Percentiles rank a stretch among this genome's conserved stretches.
These are phyloP conservation scores for Xylona heveae DNA, from an alignment of 495 filamentous ascomycete genomes.

Conservation along the genomic window DNA sequence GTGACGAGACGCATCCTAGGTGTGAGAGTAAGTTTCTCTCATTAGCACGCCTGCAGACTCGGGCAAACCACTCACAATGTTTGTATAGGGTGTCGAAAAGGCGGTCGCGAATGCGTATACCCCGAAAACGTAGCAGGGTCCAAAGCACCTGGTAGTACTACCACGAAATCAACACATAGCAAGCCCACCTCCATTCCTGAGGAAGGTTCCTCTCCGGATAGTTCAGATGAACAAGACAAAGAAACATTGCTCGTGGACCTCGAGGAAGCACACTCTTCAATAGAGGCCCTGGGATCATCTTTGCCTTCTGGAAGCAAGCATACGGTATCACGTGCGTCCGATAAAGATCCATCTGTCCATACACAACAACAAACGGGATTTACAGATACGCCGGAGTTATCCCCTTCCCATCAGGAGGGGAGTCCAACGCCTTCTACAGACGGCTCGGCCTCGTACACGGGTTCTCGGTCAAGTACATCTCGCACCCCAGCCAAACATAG, in stretches of 20 bases:
- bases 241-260: too few species aligned
- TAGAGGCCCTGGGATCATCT: constrained; percentile 22
- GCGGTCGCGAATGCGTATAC: constrained; percentile 65
- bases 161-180: constrained; percentile 8
- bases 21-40: constrained; percentile 49
- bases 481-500: constrained; percentile 10
- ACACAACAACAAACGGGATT: too few species aligned
- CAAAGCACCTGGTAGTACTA: constrained; percentile 17
- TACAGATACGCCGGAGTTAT: too few species aligned
- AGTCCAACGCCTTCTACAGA: constrained; percentile 15
- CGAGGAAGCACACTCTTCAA: too few species aligned
- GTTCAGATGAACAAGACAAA: too few species aligned
- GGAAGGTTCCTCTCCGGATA: too few species aligned
- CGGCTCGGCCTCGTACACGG: constrained; percentile 7
- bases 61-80: constrained; percentile 7
- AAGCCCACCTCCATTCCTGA: too few species aligned
- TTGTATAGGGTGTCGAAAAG: constrained; percentile 32
- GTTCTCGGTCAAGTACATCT: constrained; percentile 6
- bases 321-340: constrained; percentile 22
- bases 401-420: constrained; percentile 10
- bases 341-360: too few species aligned
- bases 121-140: constrained; percentile 37
- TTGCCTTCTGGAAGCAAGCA: constrained; percentile 21
- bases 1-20: constrained; percentile 65
- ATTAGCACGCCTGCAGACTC: constrained; percentile 2